These are phyloP conservation scores for Epichloe gansuensis DNA, from an alignment of 2,329 filamentous ascomycete species.

Conservation along the genomic window DNA sequence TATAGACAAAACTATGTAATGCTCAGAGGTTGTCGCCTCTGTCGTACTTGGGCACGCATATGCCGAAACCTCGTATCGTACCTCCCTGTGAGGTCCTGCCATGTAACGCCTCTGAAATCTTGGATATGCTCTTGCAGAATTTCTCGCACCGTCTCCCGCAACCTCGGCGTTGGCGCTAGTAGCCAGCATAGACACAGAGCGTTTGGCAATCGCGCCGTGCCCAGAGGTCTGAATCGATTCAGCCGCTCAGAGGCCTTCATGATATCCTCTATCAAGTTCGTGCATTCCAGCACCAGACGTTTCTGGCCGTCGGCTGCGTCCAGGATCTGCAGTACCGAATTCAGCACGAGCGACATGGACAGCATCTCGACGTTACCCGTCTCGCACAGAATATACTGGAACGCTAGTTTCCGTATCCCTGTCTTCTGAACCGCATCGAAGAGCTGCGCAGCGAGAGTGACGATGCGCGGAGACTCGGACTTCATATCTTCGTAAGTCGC, in stretches of 20 bases:
- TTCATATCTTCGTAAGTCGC: background rate
- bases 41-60: background rate
- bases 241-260: background rate
- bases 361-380: slow-evolving; percentile 1
- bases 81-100: background rate
- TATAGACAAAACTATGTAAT: background rate
- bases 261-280: background rate
- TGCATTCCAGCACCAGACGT: background rate
- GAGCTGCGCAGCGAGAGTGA: background rate
- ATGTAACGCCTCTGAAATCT: slow-evolving; percentile 1
- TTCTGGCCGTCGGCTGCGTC: background rate
- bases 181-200: slow-evolving; percentile 1
- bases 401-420: background rate
- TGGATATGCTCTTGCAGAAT: background rate
- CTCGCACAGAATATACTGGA: slow-evolving; percentile 1
- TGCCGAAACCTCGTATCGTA: background rate
- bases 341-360: slow-evolving; percentile 2
- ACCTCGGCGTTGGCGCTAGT: background rate
- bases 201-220: slow-evolving; percentile 1
- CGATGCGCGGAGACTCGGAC: background rate
- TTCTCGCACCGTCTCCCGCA: background rate
- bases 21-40: background rate
- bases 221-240: slow-evolving; percentile 1
- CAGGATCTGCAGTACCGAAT: slow-evolving; percentile 1
- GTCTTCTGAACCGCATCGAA: background rate